Conservation (phyloP, 2,329 filamentous ascomycete genomes). For the Emergomyces africanus region DNA sequence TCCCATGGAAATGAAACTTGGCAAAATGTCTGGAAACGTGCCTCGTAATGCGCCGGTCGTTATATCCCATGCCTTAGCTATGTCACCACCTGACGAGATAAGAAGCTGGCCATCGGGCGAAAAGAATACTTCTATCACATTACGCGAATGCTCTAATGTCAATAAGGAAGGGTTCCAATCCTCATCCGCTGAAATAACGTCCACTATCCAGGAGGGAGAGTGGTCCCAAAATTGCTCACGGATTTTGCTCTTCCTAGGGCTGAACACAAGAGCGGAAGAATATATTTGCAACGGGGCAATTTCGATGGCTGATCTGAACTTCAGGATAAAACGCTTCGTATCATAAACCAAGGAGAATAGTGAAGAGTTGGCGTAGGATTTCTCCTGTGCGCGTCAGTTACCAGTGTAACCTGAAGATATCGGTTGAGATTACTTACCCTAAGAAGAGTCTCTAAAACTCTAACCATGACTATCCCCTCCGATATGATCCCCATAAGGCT, state of each 20-base stretch:
- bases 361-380: not conserved
- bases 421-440: not conserved
- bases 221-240: not conserved
- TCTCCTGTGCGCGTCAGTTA: not conserved
- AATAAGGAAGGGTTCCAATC: not conserved
- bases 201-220: not conserved
- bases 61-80: not conserved
- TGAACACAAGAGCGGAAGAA: not conserved
- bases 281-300: not conserved
- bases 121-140: not conserved
- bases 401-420: not conserved
- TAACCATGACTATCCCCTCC: not conserved
- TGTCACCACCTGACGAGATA: not conserved
- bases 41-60: not conserved
- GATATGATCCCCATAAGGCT: conserved; percentile 16
- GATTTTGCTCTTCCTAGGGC: not conserved
- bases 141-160: not conserved
- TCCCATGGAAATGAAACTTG: not conserved
- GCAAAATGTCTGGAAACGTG: not conserved
- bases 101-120: not conserved
- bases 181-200: not conserved
- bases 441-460: not conserved
- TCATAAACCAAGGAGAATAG: not conserved
- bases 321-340: not conserved
- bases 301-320: not conserved